Conservation (phyloP, 257 asterid species). For the Gynochthodes officinalis region DNA sequence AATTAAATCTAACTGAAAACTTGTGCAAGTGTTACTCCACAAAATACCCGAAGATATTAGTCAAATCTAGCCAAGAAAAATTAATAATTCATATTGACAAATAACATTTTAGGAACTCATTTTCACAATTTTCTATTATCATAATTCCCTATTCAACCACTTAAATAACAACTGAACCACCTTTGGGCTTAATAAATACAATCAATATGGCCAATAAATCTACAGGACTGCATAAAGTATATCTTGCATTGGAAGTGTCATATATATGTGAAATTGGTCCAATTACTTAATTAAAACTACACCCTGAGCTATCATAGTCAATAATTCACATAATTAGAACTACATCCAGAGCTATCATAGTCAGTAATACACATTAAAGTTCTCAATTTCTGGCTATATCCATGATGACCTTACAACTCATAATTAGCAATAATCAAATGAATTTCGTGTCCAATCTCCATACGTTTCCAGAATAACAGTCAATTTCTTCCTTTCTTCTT, state of each 20-base stretch:
- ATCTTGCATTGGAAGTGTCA: not conserved
- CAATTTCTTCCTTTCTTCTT: not conserved
- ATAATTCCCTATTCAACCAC: not conserved
- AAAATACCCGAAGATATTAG: not conserved
- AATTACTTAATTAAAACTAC: not conserved
- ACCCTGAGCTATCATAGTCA: not conserved
- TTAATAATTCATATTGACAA: not conserved
- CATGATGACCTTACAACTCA: not conserved
- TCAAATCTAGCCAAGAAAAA: not conserved
- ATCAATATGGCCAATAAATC: not conserved
- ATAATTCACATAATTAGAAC: no score
- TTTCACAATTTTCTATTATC: not conserved
- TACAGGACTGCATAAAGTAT: conserved; percentile 1
- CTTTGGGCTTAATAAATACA: not conserved
- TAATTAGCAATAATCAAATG: not conserved
- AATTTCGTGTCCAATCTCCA: not conserved
- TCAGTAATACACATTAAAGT: not conserved
- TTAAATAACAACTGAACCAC: not conserved
- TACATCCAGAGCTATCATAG: not conserved
- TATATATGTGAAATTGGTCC: not conserved
- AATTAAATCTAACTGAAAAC: not conserved
- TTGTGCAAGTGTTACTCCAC: no score
- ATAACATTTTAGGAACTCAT: not conserved
- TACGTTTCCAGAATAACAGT: not conserved
- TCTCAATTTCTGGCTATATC: not conserved